These are phyloP conservation scores for Euryodendron excelsum DNA, from an alignment of 148 eudicot species.

Conservation along the genomic window DNA sequence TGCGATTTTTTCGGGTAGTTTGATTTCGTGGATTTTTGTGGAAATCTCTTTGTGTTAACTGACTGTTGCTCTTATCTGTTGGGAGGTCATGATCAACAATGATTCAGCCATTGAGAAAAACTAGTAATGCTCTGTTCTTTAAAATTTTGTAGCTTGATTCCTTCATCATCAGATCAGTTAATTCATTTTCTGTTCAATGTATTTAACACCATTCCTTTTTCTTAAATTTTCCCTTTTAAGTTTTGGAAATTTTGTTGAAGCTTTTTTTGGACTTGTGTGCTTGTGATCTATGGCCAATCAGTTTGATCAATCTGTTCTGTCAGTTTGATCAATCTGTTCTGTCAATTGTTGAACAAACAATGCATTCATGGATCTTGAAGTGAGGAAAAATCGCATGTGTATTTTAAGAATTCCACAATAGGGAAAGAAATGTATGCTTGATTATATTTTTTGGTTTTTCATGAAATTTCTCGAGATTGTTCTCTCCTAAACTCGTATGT, in stretches of 20 bases:
- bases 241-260: neutral
- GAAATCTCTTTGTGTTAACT: no score
- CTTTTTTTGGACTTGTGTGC: neutral
- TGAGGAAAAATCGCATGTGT: neutral
- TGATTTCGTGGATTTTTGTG: neutral
- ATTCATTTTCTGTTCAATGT: neutral
- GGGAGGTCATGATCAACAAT: neutral
- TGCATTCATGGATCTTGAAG: neutral
- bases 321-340: neutral
- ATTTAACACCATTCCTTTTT: neutral
- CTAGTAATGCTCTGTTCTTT: neutral
- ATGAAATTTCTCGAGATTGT: neutral
- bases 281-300: neutral
- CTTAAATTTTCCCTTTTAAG: neutral
- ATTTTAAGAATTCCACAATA: neutral
- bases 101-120: neutral
- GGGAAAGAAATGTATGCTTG: neutral
- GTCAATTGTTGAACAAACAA: neutral
- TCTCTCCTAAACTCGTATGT: neutral
- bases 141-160: neutral
- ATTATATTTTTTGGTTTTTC: neutral
- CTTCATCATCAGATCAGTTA: neutral
- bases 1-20: neutral
- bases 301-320: slow-evolving; percentile 3
- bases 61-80: neutral